A percentile compares a stretch with the other conserved stretches of the same genome.
phyloP scores from a whole-genome alignment of 179 eudicot species.

The Silene coronaria region DNA sequence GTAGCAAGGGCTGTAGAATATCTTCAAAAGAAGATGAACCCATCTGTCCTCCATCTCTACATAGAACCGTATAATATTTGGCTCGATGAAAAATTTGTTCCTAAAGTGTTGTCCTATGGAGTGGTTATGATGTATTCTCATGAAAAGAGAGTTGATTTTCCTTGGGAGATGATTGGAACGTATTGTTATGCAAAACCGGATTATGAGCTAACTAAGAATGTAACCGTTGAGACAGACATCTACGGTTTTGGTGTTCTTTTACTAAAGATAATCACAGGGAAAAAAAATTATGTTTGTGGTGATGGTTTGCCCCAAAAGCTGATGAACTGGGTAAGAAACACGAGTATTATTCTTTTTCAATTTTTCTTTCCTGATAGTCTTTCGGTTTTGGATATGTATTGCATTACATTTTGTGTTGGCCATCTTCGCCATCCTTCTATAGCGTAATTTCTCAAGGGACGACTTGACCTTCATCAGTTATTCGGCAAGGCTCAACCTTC shows the following conservation, averaged over 20 bases:
- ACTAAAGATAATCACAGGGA: background rate
- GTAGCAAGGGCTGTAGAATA: background rate
- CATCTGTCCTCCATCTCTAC: background rate
- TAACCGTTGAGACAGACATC: background rate
- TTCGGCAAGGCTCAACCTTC: too few relatives aligned
- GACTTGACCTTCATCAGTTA: too few relatives aligned
- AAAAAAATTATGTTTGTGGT: background rate
- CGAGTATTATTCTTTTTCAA: background rate
- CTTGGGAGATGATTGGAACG: background rate
- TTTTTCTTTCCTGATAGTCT: too few relatives aligned
- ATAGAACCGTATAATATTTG: background rate
- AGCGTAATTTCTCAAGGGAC: too few relatives aligned
- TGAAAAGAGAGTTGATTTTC: too few relatives aligned
- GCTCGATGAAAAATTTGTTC: background rate
- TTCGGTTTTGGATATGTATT: background rate
- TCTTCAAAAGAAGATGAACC: background rate
- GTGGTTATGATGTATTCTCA: background rate
- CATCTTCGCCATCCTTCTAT: too few relatives aligned
- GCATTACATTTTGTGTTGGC: too few relatives aligned
- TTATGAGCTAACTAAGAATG: background rate
- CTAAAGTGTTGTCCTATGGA: background rate
- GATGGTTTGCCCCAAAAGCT: background rate
- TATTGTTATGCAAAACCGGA: background rate
- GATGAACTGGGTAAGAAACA: background rate
- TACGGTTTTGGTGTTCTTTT: background rate